Percentiles rank a stretch among this genome's conserved stretches.
Conservation (phyloP, 805 yeast genomes). For the Ogataea ganodermae region DNA sequence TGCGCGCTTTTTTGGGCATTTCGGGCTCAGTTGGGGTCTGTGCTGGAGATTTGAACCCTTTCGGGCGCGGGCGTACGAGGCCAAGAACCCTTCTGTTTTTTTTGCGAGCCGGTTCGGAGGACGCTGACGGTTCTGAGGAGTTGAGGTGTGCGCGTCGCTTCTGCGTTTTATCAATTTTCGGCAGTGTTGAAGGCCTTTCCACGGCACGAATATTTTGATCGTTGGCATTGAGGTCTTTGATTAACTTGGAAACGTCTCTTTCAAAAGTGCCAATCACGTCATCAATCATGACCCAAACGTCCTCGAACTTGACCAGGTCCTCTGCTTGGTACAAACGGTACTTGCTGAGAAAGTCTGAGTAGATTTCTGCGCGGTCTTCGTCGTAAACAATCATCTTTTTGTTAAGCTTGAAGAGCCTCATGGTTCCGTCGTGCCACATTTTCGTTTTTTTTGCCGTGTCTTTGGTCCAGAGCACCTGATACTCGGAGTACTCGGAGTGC, state of each 20-base stretch:
- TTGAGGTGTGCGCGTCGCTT: conserved; percentile 7
- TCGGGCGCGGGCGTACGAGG: conserved; percentile 16
- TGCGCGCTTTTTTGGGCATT: background rate
- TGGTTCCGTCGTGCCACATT: conserved; percentile 53
- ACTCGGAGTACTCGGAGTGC: conserved; percentile 48
- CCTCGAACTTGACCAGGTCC: conserved; percentile 27
- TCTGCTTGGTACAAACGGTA: conserved; percentile 40
- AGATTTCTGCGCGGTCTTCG: conserved; percentile 33
- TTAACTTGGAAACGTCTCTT: conserved; percentile 38
- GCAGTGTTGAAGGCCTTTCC: background rate
- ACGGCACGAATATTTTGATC: conserved; percentile 18
- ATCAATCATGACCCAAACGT: conserved; percentile 28
- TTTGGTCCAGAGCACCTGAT: conserved; percentile 46
- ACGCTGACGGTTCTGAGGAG: background rate
- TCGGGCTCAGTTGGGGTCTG: background rate
- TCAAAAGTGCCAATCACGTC: conserved; percentile 37
- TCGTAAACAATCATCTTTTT: conserved; percentile 46
- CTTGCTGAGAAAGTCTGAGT: conserved; percentile 25
- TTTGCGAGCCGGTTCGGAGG: conserved; percentile 4
- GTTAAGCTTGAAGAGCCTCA: conserved; percentile 49
- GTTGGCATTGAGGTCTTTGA: conserved; percentile 17
- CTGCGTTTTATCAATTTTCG: background rate
- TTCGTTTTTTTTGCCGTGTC: conserved; percentile 49
- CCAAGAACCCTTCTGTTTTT: conserved; percentile 19
- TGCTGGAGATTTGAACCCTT: background rate